Conservation (phyloP, 1,284 basidiomycete genomes). For the Phellopilus nigrolimitatus region DNA sequence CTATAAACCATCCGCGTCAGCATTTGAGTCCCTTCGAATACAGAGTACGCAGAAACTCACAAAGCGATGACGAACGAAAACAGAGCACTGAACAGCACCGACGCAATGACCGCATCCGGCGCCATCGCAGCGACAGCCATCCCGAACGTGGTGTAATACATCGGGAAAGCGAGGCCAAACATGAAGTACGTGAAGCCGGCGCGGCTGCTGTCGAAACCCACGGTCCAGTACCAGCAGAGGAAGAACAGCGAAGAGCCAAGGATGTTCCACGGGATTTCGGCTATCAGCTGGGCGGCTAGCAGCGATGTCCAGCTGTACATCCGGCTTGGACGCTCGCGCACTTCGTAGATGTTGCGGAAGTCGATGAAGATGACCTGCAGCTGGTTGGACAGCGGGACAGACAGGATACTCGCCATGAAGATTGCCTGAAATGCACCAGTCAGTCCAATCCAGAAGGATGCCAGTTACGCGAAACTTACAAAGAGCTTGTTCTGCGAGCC, state of each 20-base stretch:
- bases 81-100: conserved; percentile 16
- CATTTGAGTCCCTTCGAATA: background rate
- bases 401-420: conserved; percentile 44
- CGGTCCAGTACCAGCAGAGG: conserved; percentile 25
- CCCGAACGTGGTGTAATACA: conserved; percentile 21
- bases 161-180: conserved; percentile 12
- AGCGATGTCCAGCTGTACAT: conserved; percentile 21
- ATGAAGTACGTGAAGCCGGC: conserved; percentile 19
- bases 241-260: conserved; percentile 18
- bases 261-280: conserved; percentile 19
- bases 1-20: background rate
- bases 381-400: conserved; percentile 43
- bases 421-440: conserved; percentile 39
- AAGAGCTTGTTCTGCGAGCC: conserved; percentile 21
- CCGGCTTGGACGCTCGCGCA: conserved; percentile 20
- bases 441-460: conserved; percentile 39
- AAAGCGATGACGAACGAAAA: conserved; percentile 21
- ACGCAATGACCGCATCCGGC: conserved; percentile 15
- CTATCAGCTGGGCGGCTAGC: conserved; percentile 15
- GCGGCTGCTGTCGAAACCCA: conserved; percentile 14
- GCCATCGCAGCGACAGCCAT: conserved; percentile 23
- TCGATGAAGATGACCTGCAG: conserved; percentile 43
- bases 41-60: conserved; percentile 1
- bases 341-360: conserved; percentile 19
- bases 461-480: conserved; percentile 24